These are phyloP conservation scores for Rugonectria rugulosa DNA, from an alignment of 2,329 filamentous ascomycete genomes.

Conservation along the genomic window DNA sequence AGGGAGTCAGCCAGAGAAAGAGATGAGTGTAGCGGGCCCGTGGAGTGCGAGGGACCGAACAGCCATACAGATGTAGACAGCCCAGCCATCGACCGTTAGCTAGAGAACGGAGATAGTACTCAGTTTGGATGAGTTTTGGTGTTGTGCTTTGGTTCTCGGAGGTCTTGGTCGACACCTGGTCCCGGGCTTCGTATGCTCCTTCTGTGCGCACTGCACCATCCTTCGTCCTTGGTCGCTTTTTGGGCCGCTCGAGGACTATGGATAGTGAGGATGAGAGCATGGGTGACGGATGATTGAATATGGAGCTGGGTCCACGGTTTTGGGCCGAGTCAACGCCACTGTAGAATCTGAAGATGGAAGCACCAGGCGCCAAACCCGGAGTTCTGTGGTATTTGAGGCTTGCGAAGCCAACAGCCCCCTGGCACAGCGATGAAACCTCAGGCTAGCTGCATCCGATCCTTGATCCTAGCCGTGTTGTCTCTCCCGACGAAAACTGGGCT, in stretches of 20 bases:
- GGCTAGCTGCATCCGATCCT: slow-evolving; percentile 27
- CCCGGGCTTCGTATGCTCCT: not conserved
- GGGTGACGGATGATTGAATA: slow-evolving; percentile 11
- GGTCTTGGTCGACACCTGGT: not conserved
- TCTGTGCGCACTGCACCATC: not conserved
- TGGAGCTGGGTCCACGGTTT: slow-evolving; percentile 1
- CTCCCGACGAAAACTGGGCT: not conserved
- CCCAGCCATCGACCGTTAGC: too few species aligned
- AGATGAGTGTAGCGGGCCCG: slow-evolving; percentile 3
- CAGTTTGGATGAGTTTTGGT: not conserved
- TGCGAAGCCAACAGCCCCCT: slow-evolving; percentile 22
- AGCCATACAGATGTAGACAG: slow-evolving; percentile 5
- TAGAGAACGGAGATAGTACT: not conserved
- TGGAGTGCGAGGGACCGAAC: slow-evolving; percentile 9
- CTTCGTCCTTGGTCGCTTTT: slow-evolving; percentile 4
- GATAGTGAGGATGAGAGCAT: slow-evolving; percentile 9
- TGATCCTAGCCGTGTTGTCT: slow-evolving; percentile 27
- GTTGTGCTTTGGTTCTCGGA: not conserved
- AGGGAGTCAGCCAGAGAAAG: not conserved
- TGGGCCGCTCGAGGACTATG: not conserved
- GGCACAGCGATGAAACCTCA: slow-evolving; percentile 38
- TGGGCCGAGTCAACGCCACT: slow-evolving; percentile 11
- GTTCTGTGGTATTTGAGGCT: slow-evolving; percentile 6
- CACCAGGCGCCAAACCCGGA: slow-evolving; percentile 23
- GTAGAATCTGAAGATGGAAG: slow-evolving; percentile 10